Conservation (phyloP, 2,329 filamentous ascomycete genomes). For the Fusarium ramigenum region DNA sequence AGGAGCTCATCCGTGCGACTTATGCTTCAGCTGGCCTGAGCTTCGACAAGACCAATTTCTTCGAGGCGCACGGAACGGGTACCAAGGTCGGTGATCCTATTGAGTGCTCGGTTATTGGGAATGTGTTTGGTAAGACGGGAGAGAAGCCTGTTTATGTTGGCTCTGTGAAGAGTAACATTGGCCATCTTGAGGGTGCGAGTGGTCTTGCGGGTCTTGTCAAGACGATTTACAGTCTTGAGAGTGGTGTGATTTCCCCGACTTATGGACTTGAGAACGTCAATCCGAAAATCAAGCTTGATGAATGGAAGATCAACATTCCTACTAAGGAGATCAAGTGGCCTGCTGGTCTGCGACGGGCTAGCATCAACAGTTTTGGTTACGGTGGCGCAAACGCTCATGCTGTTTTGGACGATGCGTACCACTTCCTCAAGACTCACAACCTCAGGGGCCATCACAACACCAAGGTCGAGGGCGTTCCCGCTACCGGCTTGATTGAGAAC, state of each 20-base stretch:
- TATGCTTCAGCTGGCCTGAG: background rate
- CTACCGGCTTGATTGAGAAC: background rate
- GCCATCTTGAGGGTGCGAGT: slow-evolving; percentile 12
- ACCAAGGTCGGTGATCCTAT: slow-evolving; percentile 49
- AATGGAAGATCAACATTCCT: background rate
- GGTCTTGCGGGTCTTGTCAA: slow-evolving; percentile 1
- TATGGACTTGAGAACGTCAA: background rate
- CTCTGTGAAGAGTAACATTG: slow-evolving; percentile 22
- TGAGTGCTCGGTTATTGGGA: background rate
- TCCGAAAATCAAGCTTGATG: background rate
- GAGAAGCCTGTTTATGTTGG: slow-evolving; percentile 11
- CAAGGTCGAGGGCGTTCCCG: background rate
- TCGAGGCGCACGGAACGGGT: slow-evolving; percentile 54
- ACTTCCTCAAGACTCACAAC: background rate
- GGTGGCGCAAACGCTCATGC: background rate
- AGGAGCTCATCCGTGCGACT: background rate
- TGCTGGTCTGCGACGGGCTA: background rate
- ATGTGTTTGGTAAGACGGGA: background rate
- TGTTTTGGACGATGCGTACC: background rate
- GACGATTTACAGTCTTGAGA: background rate
- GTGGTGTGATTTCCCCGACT: background rate
- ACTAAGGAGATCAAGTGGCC: background rate
- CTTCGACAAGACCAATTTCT: background rate
- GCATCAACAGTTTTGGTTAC: background rate
- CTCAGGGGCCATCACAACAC: background rate